These are phyloP conservation scores for Cephalotrichum gorgonifer DNA, from an alignment of 2,329 filamentous ascomycete genomes.

Conservation along the genomic window DNA sequence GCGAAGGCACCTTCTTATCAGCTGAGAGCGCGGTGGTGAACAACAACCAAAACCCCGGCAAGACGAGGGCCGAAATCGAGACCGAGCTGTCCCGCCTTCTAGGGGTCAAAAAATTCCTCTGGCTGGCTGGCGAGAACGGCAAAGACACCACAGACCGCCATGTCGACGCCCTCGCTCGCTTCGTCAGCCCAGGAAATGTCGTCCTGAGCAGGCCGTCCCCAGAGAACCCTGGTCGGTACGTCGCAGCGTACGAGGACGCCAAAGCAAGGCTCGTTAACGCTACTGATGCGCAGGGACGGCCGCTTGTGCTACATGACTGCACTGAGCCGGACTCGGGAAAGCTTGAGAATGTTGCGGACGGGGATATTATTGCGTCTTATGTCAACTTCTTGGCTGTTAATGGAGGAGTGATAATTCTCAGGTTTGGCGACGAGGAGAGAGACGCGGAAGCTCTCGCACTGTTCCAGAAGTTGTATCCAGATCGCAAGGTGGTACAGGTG, in stretches of 20 bases:
- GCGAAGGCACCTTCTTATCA: constrained; percentile 16
- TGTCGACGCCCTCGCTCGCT: constrained; percentile 17
- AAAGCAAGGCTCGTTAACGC: constrained; percentile 8
- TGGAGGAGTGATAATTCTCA: constrained; percentile 16
- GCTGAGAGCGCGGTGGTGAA: constrained; percentile 19
- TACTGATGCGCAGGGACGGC: constrained; percentile 13
- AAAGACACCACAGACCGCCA: constrained; percentile 18
- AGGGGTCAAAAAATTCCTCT: constrained; percentile 16
- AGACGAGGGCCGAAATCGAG: constrained; percentile 12
- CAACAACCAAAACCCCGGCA: constrained; percentile 15
- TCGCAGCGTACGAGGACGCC: constrained; percentile 13
- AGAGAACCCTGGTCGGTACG: neutral
- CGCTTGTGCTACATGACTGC: constrained; percentile 13
- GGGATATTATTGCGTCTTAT: constrained; percentile 9
- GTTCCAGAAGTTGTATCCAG: constrained; percentile 7
- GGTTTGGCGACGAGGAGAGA: constrained; percentile 13
- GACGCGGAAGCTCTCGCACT: constrained; percentile 13
- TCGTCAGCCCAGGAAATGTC: constrained; percentile 13
- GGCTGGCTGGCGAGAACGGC: constrained; percentile 14
- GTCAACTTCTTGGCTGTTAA: constrained; percentile 18
- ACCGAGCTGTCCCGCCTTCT: constrained; percentile 11
- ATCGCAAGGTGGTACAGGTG: constrained; percentile 11
- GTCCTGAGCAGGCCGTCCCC: neutral
- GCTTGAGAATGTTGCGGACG: constrained; percentile 3
- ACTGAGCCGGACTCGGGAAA: constrained; percentile 12